These are phyloP conservation scores for Pythium insidiosum DNA, from an alignment of 352 stramenopile species.

Conservation along the genomic window DNA sequence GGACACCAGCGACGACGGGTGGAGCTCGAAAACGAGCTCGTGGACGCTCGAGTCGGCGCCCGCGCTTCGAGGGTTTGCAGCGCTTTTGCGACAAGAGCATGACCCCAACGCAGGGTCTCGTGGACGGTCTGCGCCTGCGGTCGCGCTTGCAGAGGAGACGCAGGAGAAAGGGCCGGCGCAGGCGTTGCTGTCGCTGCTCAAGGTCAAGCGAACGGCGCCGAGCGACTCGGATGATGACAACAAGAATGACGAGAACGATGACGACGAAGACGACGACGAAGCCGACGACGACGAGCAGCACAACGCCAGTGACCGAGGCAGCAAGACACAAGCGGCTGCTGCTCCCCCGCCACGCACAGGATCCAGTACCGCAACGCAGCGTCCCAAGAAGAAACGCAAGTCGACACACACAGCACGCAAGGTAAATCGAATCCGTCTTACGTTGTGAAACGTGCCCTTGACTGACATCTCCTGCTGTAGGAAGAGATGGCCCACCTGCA, in stretches of 20 bases:
- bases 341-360: no score
- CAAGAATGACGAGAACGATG: background rate
- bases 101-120: conserved; percentile 19
- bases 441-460: background rate
- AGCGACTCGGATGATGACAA: no score
- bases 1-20: no score
- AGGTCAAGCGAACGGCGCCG: no score
- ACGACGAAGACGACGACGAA: conserved; percentile 1
- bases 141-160: conserved; percentile 5
- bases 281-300: background rate
- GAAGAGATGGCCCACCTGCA: conserved; percentile 11
- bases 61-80: no score
- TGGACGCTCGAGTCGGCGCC: no score
- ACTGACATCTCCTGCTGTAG: background rate
- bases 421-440: no score
- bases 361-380: no score
- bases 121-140: conserved; percentile 21
- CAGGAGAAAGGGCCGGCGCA: background rate
- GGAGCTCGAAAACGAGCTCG: no score
- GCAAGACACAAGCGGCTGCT: no score
- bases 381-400: conserved; percentile 13
- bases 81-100: no score
- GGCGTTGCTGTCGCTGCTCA: background rate
- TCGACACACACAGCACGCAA: conserved; percentile 12
- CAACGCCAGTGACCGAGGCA: no score